Conservation (phyloP, 2,329 filamentous ascomycete species). For the Ilyonectria sp. region DNA sequence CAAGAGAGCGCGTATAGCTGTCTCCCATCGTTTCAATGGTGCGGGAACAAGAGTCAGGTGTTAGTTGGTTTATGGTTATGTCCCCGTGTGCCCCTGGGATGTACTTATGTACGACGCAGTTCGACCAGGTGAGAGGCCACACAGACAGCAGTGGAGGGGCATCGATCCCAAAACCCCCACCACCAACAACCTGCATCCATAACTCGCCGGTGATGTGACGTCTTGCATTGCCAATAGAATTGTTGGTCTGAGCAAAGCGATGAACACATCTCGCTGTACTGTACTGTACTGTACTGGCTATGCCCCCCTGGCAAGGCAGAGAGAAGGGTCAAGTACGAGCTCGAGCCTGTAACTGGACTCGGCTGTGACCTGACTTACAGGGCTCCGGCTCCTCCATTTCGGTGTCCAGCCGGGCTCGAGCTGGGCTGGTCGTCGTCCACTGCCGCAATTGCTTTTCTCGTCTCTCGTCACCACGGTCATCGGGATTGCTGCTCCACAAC, state of each 20-base stretch:
- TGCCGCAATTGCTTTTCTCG: not conserved
- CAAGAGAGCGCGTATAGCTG: conserved; percentile 7
- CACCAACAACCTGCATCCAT: conserved; percentile 21
- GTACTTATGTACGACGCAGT: not conserved
- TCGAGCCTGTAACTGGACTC: not conserved
- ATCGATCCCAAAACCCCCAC: conserved; percentile 26
- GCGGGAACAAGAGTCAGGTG: conserved; percentile 11
- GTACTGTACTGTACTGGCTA: conserved; percentile 31
- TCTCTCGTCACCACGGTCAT: conserved; percentile 15
- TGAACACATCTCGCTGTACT: conserved; percentile 28
- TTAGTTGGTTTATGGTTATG: not conserved
- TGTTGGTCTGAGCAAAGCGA: conserved; percentile 25
- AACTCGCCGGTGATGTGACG: conserved; percentile 25
- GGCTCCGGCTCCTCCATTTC: not conserved
- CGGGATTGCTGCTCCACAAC: conserved; percentile 9
- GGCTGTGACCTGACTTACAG: not conserved
- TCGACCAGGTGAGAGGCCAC: not conserved
- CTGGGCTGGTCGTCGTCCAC: not conserved
- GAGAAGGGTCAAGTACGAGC: not conserved
- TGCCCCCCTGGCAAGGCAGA: not conserved
- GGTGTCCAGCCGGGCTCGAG: not conserved
- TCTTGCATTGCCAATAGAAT: conserved; percentile 5
- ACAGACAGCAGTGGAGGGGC: conserved; percentile 2
- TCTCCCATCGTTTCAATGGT: conserved; percentile 5
- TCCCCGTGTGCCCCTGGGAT: conserved; percentile 19